These are phyloP conservation scores for Sophora flavescens DNA, from an alignment of 306 rosid genomes.

Conservation along the genomic window DNA sequence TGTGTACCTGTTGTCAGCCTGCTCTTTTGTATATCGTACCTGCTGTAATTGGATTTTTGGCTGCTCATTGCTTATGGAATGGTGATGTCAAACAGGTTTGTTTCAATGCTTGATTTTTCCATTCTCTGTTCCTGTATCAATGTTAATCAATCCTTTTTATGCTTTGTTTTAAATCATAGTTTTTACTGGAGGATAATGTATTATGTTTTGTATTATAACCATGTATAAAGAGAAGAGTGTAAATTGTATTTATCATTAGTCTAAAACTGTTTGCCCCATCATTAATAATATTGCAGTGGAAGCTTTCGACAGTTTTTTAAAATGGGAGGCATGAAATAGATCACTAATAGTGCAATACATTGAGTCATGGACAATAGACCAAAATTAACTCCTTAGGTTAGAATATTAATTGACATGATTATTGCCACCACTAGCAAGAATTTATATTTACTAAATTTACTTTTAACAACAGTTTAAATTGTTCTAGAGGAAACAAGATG, in stretches of 20 bases:
- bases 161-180: slow-evolving; percentile 17
- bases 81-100: slow-evolving; percentile 95
- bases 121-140: not conserved
- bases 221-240: not conserved
- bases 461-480: not conserved
- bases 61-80: slow-evolving; percentile 91
- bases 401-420: not conserved
- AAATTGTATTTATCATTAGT: slow-evolving; percentile 16
- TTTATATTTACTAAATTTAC: not conserved
- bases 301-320: not conserved
- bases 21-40: slow-evolving; percentile 97
- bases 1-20: slow-evolving; percentile 67
- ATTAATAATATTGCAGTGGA: slow-evolving; percentile 22
- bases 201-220: not conserved
- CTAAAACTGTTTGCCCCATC: slow-evolving; percentile 1
- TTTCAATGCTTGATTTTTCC: slow-evolving; percentile 33
- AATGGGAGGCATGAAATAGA: not conserved
- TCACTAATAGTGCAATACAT: slow-evolving; percentile 7
- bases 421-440: not conserved
- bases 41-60: slow-evolving; percentile 91
- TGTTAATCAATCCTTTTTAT: slow-evolving; percentile 20
- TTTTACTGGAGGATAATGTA: not conserved
- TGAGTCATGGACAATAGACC: not conserved
- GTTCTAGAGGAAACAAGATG: slow-evolving; percentile 8
- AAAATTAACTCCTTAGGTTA: not conserved